Evolutionary conservation across 257 asterid species (phyloP).

Genomic region (Solanum medicagineum): DNA sequence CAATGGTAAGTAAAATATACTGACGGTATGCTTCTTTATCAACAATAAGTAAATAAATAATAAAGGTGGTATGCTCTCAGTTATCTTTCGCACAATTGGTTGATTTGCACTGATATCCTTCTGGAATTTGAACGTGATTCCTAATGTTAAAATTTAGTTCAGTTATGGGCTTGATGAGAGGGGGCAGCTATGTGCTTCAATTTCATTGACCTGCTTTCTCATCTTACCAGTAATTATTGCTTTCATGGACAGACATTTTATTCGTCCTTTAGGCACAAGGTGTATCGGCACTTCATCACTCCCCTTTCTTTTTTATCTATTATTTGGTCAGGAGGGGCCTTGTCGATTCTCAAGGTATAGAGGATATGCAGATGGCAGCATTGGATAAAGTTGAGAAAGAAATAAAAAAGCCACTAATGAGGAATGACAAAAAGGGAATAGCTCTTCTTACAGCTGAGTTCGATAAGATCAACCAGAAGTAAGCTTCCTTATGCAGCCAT

Average conservation of each 20-base stretch:
- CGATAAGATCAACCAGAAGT: slow-evolving; percentile 90
- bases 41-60: background rate
- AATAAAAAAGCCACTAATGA: slow-evolving; percentile 69
- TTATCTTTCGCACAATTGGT: background rate
- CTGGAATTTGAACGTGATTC: background rate
- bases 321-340: slow-evolving; percentile 65
- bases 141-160: background rate
- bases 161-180: background rate
- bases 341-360: slow-evolving; percentile 71
- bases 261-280: background rate
- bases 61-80: background rate
- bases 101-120: background rate
- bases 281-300: background rate
- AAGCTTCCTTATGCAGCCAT: slow-evolving; percentile 12
- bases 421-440: slow-evolving; percentile 89
- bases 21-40: background rate
- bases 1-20: background rate
- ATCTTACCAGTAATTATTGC: background rate
- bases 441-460: slow-evolving; percentile 66
- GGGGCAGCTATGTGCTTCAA: background rate
- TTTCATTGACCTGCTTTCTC: background rate
- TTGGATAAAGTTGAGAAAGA: slow-evolving; percentile 87
- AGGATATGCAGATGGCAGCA: slow-evolving; percentile 75
- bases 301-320: background rate
- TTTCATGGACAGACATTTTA: background rate